Base-by-base conservation (phyloP, 2,329 filamentous ascomycete species). In the Aspergillus costaricaensis region DNA sequence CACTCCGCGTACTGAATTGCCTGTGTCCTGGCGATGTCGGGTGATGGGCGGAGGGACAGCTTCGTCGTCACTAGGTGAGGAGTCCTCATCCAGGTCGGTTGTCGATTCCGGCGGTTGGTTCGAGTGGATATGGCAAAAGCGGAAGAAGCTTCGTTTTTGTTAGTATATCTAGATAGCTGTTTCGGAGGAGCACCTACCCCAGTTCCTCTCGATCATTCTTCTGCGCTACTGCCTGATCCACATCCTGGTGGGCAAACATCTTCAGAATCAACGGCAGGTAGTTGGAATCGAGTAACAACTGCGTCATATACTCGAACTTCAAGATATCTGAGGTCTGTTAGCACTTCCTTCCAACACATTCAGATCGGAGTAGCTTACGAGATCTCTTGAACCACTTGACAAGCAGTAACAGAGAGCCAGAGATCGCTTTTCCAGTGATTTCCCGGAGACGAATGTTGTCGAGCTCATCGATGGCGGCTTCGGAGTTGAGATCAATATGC, bases 311-410 rank as follows among this genome's bases (percentile, higher is more conserved):
- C 77, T 99, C 95, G 67, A 95, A 97, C 73, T 97, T 96, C 65
- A 99, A 81, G 27, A 98, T 86, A 73, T 99, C 92, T 96, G 51
- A 5, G 4, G 48, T 4, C 19, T 14, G 50, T 69, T 59, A 72
- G 62, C 66, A 41, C 21, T 0, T 25, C 15, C 1, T 25, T 27
- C 17, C 8, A 44, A 38, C 14, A 9, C 4, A 41, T 17, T 14
- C 21, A 27, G 14, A 32, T 14, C 23, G 27, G 6, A 32, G 27
- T 30, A 36, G 81, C 91, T 81, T 81, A 96, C 92, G 95, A 60
- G 92, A 97, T 57, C 96, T 82, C 74, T 96, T 96, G 69, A 98
- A 89, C 95, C 95, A 99, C 77, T 98, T 99, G 62, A 98, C 74
- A 48, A 98, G 78, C n/a, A 96, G 81, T 27, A 99, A 80, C 27